Conservation (phyloP, 2,329 filamentous ascomycete genomes). For the Neonectria coccinea region DNA sequence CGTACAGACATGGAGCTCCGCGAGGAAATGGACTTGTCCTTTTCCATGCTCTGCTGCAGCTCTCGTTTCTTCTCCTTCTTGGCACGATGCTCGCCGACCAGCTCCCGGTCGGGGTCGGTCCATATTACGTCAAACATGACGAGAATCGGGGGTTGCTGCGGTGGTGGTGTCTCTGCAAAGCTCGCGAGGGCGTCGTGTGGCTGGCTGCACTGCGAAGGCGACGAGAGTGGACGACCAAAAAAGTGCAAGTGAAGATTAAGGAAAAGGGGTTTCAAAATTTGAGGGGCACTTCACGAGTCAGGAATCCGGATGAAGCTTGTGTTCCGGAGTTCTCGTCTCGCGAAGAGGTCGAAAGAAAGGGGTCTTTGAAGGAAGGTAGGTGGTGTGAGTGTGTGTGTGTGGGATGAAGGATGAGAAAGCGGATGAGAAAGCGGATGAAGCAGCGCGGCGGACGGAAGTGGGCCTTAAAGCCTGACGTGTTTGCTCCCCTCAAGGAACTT, state of each 20-base stretch:
- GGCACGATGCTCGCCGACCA: slow-evolving; percentile 64
- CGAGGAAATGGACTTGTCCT: slow-evolving; percentile 41
- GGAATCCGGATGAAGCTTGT: background rate
- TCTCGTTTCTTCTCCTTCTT: slow-evolving; percentile 58
- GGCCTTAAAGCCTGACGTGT: background rate
- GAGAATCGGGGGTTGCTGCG: background rate
- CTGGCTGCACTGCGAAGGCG: no score
- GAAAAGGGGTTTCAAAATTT: background rate
- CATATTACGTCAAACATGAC: slow-evolving; percentile 71
- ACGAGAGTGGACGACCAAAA: slow-evolving; percentile 3
- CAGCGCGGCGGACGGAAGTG: background rate
- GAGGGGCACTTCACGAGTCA: background rate
- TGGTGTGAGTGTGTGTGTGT: background rate
- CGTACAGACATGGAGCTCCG: slow-evolving; percentile 56
- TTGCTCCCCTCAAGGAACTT: background rate
- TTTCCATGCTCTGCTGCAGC: slow-evolving; percentile 43
- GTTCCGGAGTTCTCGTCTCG: background rate
- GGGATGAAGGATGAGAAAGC: slow-evolving; percentile 1
- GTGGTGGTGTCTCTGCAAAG: background rate
- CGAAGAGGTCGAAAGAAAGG: background rate
- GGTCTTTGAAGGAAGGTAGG: background rate
- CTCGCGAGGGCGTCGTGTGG: background rate
- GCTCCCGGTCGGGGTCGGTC: slow-evolving; percentile 66
- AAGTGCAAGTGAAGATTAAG: background rate
- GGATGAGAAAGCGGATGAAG: background rate